phyloP scores from a whole-genome alignment of 1,139 yeast species.

The Arxiozyma heterogenica region DNA sequence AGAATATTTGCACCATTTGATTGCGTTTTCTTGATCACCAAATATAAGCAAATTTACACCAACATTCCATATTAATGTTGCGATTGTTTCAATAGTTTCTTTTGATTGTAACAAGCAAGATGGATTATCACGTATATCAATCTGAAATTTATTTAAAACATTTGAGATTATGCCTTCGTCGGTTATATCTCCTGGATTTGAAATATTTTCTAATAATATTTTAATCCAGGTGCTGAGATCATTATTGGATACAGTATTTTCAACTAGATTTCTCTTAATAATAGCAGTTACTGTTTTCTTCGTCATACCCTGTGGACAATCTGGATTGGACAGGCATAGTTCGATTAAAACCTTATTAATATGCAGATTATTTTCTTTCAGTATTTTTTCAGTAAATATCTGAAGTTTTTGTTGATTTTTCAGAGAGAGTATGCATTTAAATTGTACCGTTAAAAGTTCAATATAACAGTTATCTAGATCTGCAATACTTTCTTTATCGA shows the following conservation, averaged over 20 bases:
- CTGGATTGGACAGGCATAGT: background rate
- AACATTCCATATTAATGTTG: slow-evolving; percentile 22
- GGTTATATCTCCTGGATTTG: background rate
- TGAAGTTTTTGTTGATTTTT: background rate
- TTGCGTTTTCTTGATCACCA: slow-evolving; percentile 10
- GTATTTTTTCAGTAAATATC: background rate
- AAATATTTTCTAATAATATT: slow-evolving; percentile 3
- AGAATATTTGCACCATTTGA: slow-evolving; percentile 17
- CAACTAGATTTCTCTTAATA: slow-evolving; percentile 6
- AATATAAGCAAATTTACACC: slow-evolving; percentile 19
- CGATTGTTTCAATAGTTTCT: slow-evolving; percentile 16
- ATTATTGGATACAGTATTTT: background rate
- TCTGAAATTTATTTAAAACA: background rate
- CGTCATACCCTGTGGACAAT: slow-evolving; percentile 4
- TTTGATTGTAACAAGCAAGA: background rate
- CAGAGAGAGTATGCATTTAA: background rate
- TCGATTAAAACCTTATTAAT: background rate
- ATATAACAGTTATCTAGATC: background rate
- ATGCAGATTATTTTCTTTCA: background rate
- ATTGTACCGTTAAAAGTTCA: background rate
- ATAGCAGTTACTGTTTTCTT: slow-evolving; percentile 3
- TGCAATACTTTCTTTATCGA: background rate
- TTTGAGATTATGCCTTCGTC: background rate
- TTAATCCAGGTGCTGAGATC: slow-evolving; percentile 10
- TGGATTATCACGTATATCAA: background rate